Evolutionary conservation across 169 alveolate species (phyloP), one percentile per base, ranked within the genome.

Genomic region (Cryptosporidium sp.): DNA sequence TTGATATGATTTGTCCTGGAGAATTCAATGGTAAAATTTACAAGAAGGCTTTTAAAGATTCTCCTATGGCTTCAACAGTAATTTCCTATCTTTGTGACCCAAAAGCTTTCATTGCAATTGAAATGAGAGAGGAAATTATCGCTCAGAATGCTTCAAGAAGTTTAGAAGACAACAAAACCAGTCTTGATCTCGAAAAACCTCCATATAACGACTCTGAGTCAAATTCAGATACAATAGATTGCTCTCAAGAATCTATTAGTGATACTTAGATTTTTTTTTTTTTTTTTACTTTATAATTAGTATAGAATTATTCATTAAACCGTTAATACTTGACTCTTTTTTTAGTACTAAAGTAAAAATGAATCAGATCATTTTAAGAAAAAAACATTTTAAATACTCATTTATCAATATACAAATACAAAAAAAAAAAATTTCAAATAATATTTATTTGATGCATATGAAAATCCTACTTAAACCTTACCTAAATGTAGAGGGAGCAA

Each of bases 1-100:
- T 80, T 58, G 87, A 80, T 29, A 80, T 80, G 87, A 60, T 80
- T n/a, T 60, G 56, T 18, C 87, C 87, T 14, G 87, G 87, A 42
- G 70, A 80, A 26, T 39, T 39, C 3, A 45, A 21, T 21, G 87
- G 87, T 26, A 60, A 53, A 80, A 80, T 80, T 5, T 60, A 80
- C 37, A 80, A 80, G 18, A 31, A 65, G 3, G 12, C 52, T 3
- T 80, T 80, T 65, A 31, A 16, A 14, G 33, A 35, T 14, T 80
- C 87, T 21, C 87, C 87, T 1, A 80, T 80, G 87, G 87, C 87
- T 14, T 12, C 87, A 16, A 80, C 80, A 16, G 87, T 62, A n/a
- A 80, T 80, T 42, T 80, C 87, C 3, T 80, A 80, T 65, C 67
- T 80, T 2, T 80, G 87, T 62, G 87, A 80, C n/a, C 87, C 87